Conservation (phyloP, 2,329 filamentous ascomycete genomes). For the Mycocentrospora acerina region DNA sequence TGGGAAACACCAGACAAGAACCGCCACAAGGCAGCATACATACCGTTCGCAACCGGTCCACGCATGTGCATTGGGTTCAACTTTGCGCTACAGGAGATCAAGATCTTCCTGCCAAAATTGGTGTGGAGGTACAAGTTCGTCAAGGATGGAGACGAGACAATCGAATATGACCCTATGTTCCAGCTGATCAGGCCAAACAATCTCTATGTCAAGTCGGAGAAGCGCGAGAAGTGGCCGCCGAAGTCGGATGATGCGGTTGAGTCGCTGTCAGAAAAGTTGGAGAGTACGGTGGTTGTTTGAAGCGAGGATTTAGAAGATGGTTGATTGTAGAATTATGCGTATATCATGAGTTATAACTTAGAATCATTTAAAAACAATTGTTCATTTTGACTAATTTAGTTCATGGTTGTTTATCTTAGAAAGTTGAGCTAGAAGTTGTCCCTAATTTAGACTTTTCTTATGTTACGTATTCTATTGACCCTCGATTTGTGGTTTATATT, state of each 20-base stretch:
- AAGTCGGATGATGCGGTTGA: slow-evolving; percentile 12
- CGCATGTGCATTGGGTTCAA: slow-evolving; percentile 66
- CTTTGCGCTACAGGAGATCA: slow-evolving; percentile 63
- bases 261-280: too few species aligned
- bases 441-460: too few species aligned
- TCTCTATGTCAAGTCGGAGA: slow-evolving; percentile 55
- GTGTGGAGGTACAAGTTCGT: slow-evolving; percentile 61
- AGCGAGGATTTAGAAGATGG: too few species aligned
- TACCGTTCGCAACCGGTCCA: slow-evolving; percentile 60
- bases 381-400: too few species aligned
- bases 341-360: too few species aligned
- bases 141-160: slow-evolving; percentile 51
- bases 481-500: too few species aligned
- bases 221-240: slow-evolving; percentile 52
- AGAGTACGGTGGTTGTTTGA: too few species aligned
- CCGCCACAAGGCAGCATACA: slow-evolving; percentile 51
- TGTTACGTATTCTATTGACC: too few species aligned
- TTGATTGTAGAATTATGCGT: too few species aligned
- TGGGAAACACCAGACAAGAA: slow-evolving; percentile 18
- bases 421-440: too few species aligned
- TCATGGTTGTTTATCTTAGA: too few species aligned
- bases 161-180: slow-evolving; percentile 63
- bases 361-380: too few species aligned
- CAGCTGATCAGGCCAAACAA: slow-evolving; percentile 60
- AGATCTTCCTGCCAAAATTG: slow-evolving; percentile 60